These are phyloP conservation scores for Nigrospora osmanthi DNA, from an alignment of 2,329 filamentous ascomycete genomes.

Conservation along the genomic window DNA sequence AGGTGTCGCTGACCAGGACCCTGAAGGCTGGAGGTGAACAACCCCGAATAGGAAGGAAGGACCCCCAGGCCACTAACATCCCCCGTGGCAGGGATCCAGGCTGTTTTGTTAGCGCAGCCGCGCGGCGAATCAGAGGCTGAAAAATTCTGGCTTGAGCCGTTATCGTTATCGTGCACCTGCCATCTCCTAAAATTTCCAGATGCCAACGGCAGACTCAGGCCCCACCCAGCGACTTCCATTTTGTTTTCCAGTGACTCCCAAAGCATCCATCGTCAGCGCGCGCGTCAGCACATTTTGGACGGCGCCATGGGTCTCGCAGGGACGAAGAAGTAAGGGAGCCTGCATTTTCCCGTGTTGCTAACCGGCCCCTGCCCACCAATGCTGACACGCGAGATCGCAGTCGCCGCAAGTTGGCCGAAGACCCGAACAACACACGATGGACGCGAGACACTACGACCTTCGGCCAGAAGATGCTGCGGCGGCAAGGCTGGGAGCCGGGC, in stretches of 20 bases:
- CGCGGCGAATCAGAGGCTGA: no score
- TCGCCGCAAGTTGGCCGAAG: conserved; percentile 67
- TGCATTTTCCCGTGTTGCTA: conserved; percentile 3
- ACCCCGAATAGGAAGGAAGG: no score
- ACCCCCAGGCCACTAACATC: no score
- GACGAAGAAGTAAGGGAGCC: conserved; percentile 52
- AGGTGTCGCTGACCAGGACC: no score
- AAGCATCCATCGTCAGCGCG: background rate
- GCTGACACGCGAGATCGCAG: conserved; percentile 9
- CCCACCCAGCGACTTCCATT: background rate
- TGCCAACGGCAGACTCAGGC: background rate
- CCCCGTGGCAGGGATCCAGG: no score
- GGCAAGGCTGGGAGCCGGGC: conserved; percentile 87
- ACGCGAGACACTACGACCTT: conserved; percentile 73
- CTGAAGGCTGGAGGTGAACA: no score
- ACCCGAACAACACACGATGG: conserved; percentile 97
- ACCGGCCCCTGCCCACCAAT: background rate
- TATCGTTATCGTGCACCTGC: no score
- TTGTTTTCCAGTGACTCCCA: background rate
- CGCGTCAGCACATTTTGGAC: background rate
- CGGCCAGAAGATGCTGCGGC: conserved; percentile 80
- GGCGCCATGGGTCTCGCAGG: conserved; percentile 59
- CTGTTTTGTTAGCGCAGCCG: no score
- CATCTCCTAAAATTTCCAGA: background rate
- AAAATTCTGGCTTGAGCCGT: no score